Evolutionary conservation across 768 basidiomycete species (phyloP), one percentile per base, ranked within the genome.

Genomic region (Lanmaoa rubissima): DNA sequence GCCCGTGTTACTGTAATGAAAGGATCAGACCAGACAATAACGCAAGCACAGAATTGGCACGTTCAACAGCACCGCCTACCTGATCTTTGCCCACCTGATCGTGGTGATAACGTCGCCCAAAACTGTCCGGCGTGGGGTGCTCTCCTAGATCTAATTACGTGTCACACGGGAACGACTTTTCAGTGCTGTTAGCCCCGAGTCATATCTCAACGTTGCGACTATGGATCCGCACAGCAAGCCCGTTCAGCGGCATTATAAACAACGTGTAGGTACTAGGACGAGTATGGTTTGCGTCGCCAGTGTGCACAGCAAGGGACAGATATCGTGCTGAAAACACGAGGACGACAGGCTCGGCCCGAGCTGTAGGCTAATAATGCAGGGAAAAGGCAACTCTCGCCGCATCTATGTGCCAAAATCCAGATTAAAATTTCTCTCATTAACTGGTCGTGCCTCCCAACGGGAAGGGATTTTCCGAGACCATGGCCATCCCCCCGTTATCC

Each of bases 251-350:
- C 59, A 31, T 44, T 41, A 43, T 41, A 26, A 50, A 43, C 59
- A 61, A 64, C 61, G 57, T 55, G 60, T 0, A 48, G 3, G 14
- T 26, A 24, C 21, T 24, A 51, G 26, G 31, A 47, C 43, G 21
- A 48, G 21, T 21, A 39, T 31, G 39, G 21, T 24, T 39, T 41
- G 19, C 36, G 51, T 41, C 17, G 11, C 31, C n/a, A 41, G 21
- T 24, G 38, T 46, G 54, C 60, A 63, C 60, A 54, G 64, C 55
- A 36, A 57, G 53, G 54, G 38, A 21, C 11, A 35, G 34, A 40
- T 16, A 16, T 8, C 28, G 65, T 45, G 71, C 51, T 41, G 60
- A 50, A 62, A 63, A 65, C 71, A 73, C 64, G 70, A 71, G 71
- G 69, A 55, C 51, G 52, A 54, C 32, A 34, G 40, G 5, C 46